Evolutionary conservation across 1,284 basidiomycete genomes (phyloP).

Genomic region (Cryptococcus amylolentus): DNA sequence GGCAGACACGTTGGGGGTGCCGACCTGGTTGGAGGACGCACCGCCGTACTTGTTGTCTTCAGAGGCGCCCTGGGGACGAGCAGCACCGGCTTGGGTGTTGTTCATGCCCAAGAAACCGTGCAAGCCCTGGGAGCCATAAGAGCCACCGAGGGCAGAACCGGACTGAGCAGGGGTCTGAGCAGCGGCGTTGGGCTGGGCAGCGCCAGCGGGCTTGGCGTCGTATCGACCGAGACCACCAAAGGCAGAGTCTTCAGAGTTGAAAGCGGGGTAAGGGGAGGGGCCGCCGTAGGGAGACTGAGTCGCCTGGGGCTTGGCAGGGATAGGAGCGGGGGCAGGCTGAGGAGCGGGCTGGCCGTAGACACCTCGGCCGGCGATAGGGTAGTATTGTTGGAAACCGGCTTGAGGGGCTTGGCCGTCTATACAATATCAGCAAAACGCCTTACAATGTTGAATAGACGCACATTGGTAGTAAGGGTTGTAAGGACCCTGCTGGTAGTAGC

Average conservation of each 20-base stretch:
- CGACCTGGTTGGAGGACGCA: not conserved
- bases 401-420: slow-evolving; percentile 47
- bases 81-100: not conserved
- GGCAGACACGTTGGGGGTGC: not conserved
- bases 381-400: slow-evolving; percentile 49
- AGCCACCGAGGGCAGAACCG: not conserved
- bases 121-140: not conserved
- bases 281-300: slow-evolving; percentile 47
- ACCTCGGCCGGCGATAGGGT: slow-evolving; percentile 44
- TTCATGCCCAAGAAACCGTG: slow-evolving; percentile 1
- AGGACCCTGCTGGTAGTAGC: slow-evolving; percentile 47
- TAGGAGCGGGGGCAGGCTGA: slow-evolving; percentile 38
- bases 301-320: slow-evolving; percentile 35
- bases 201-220: slow-evolving; percentile 9
- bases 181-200: not conserved
- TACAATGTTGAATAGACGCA: slow-evolving; percentile 22
- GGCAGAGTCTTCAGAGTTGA: slow-evolving; percentile 39
- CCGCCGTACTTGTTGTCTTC: not conserved
- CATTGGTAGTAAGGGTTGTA: slow-evolving; percentile 53
- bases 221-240: slow-evolving; percentile 34
- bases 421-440: slow-evolving; percentile 7
- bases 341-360: slow-evolving; percentile 47
- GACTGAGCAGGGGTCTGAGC: not conserved
- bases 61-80: not conserved
- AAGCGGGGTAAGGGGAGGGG: slow-evolving; percentile 36